Evolutionary conservation across 2,329 filamentous ascomycete genomes (phyloP).

Genomic region (Ustulina deusta): DNA sequence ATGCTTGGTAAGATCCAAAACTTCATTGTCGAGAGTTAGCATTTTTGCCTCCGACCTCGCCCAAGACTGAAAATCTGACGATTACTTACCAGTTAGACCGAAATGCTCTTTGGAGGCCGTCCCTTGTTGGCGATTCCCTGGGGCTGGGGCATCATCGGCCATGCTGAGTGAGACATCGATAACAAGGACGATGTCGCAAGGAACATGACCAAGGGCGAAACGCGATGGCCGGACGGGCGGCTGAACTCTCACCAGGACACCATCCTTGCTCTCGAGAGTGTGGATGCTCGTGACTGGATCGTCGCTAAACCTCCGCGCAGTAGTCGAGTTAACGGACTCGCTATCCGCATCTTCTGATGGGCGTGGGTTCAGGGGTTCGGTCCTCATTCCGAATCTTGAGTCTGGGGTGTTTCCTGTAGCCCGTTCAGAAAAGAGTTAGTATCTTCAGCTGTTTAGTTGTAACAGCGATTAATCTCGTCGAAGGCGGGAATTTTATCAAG

Average conservation of each 20-base stretch:
- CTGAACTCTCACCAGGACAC: conserved; percentile 60
- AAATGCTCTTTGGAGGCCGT: conserved; percentile 54
- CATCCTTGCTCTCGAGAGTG: conserved; percentile 54
- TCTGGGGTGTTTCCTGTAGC: not conserved
- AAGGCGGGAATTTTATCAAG: too few relatives aligned
- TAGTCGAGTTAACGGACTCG: not conserved
- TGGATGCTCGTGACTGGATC: conserved; percentile 52
- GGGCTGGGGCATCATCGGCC: conserved; percentile 60
- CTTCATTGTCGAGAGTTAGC: conserved; percentile 16
- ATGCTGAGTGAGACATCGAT: conserved; percentile 73
- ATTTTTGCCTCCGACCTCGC: not conserved
- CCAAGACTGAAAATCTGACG: too few relatives aligned
- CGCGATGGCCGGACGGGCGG: conserved; percentile 56
- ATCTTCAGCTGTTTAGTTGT: not conserved
- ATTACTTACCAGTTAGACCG: conserved; percentile 57
- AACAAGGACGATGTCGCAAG: conserved; percentile 71
- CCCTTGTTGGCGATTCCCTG: conserved; percentile 53
- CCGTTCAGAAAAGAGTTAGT: not conserved
- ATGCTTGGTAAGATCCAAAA: conserved; percentile 71
- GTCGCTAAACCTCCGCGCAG: conserved; percentile 13
- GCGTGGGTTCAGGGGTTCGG: not conserved
- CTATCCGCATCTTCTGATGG: not conserved
- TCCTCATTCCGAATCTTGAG: conserved; percentile 3
- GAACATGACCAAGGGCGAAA: conserved; percentile 54
- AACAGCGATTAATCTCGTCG: not conserved